Evolutionary conservation across 768 basidiomycete species (phyloP).

Genomic region (Pleurotus djamor): DNA sequence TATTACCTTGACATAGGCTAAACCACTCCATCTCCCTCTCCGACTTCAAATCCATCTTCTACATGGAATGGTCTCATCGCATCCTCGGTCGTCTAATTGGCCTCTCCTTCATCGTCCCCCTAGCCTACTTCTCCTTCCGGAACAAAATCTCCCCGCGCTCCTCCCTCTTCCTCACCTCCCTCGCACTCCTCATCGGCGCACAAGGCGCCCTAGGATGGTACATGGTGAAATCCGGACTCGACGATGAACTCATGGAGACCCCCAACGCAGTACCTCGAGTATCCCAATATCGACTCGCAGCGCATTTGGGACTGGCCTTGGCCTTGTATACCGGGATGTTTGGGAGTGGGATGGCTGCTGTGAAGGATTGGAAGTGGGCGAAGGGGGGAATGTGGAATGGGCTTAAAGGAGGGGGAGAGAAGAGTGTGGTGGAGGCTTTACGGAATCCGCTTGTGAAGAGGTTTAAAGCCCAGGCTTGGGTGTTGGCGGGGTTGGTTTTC

Average conservation of each 20-base stretch:
- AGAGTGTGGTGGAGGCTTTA: constrained; percentile 43
- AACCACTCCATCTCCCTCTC: constrained; percentile 86
- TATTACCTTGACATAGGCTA: constrained; percentile 45
- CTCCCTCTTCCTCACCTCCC: constrained; percentile 60
- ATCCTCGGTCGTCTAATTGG: constrained; percentile 88
- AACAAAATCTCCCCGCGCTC: constrained; percentile 67
- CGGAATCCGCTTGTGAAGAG: constrained; percentile 53
- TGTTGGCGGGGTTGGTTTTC: constrained; percentile 77
- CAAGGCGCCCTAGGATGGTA: constrained; percentile 98
- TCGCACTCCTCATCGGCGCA: constrained; percentile 82
- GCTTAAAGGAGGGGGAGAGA: constrained; percentile 21
- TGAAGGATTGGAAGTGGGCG: constrained; percentile 79
- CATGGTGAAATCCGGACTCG: constrained; percentile 98
- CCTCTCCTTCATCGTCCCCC: constrained; percentile 78
- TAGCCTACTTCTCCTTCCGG: constrained; percentile 74
- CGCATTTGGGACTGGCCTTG: constrained; percentile 91
- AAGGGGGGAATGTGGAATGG: constrained; percentile 59
- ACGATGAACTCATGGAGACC: constrained; percentile 74
- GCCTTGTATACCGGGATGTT: constrained; percentile 95
- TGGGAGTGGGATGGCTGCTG: constrained; percentile 66
- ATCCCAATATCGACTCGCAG: constrained; percentile 94
- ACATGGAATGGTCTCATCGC: constrained; percentile 98
- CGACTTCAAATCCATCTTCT: constrained; percentile 96
- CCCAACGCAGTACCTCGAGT: constrained; percentile 91
- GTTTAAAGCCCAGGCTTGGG: constrained; percentile 59